Evolutionary conservation across 2,329 filamentous ascomycete species (phyloP).

Genomic region (Cyclaneusma minus): DNA sequence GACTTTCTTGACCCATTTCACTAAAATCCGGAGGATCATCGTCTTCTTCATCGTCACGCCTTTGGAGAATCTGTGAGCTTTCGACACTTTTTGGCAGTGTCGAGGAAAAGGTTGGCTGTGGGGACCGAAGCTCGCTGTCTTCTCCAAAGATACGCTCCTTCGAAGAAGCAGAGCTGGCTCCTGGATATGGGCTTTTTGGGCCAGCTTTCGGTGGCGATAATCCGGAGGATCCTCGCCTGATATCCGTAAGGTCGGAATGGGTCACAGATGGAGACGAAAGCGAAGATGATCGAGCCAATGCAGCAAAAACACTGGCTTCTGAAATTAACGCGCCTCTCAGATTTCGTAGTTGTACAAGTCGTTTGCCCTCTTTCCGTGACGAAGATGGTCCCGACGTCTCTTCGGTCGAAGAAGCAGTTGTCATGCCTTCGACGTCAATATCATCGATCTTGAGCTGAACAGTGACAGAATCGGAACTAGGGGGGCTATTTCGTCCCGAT

Average conservation of each 20-base stretch:
- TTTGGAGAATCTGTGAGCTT: conserved; percentile 5
- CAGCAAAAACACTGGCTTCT: conserved; percentile 49
- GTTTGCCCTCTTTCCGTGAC: conserved; percentile 44
- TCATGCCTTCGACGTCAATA: conserved; percentile 53
- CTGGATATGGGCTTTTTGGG: too few species aligned
- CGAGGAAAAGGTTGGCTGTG: background rate
- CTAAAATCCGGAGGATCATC: conserved; percentile 10
- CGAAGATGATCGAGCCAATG: conserved; percentile 39
- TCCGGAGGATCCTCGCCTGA: too few species aligned
- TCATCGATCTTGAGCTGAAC: conserved; percentile 49
- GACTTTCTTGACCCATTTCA: conserved; percentile 9
- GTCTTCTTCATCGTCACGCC: conserved; percentile 20
- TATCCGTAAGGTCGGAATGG: conserved; percentile 25
- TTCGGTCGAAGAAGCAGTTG: conserved; percentile 17
- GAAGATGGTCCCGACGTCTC: conserved; percentile 3
- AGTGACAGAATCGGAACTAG: conserved; percentile 37
- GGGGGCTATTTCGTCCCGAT: too few species aligned
- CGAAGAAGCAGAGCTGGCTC: background rate
- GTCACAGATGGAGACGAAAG: conserved; percentile 39
- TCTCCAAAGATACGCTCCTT: background rate
- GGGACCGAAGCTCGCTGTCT: background rate
- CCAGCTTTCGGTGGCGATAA: conserved; percentile 11
- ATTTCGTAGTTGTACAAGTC: conserved; percentile 45
- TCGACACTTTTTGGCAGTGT: conserved; percentile 1
- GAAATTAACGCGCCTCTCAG: conserved; percentile 51